Base-by-base conservation (phyloP, 176 grass and related monocot species). In the Dactylis glomerata region DNA sequence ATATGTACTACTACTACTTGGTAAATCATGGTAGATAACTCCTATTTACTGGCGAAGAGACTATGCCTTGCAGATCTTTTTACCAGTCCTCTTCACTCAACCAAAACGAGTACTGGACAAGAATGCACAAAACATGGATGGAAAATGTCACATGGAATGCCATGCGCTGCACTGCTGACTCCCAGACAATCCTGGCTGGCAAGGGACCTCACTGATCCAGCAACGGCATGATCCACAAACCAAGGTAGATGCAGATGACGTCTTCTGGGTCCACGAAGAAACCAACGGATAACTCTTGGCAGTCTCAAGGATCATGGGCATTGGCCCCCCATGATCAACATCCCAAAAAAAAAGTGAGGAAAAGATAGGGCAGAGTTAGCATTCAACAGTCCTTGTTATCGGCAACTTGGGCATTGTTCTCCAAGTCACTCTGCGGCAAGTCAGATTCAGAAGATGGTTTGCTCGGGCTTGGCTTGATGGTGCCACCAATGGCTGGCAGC, bases 341-440 rank as follows among this genome's bases (percentile, higher is more conserved):
- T 76, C 82, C 82, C 22, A 15, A 73, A 59, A n/a, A 77, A 22
- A 77, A 27, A 49, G 12, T 24, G 42, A 57, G 45, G 6, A 69
- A 61, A 82, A 76, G 78, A 30, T 55, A 77, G 33, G 40, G 42
- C 33, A 19, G 34, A 56, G 82, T 83, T 82, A 83, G 84, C 65
- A 73, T 83, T 89, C 84, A 91, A 83, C 73, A 79, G 38, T 94
- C 86, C 72, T 90, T 61, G 20, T 69, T 84, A 72, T 84, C 78
- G 13, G 75, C 23, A 68, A 83, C 84, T 3, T 38, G 51, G 58
- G 23, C 44, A 16, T 10, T 79, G 77, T 26, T 76, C 49, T 87
- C 81, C 32, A 79, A 46, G 33, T 89, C 81, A 34, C 85, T 78
- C 23, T 75, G 63, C 0, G 79, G 54, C 56, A 83, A 76, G 81